Percentiles rank a stretch among this genome's conserved stretches.
These are phyloP conservation scores for Populus pruinosa DNA, from an alignment of 345 rosid species.

Conservation along the genomic window DNA sequence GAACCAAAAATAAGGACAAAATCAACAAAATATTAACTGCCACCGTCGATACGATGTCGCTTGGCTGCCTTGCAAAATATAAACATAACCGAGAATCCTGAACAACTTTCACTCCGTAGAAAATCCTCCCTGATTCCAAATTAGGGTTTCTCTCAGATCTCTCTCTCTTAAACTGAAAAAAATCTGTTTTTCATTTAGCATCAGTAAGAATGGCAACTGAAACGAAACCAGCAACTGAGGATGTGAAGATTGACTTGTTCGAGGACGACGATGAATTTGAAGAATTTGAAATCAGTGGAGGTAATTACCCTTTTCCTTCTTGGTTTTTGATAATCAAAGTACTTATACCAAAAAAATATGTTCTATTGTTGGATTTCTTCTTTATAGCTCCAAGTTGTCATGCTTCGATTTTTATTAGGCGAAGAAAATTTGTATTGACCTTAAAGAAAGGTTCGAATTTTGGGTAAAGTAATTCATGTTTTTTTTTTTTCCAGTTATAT, in stretches of 20 bases:
- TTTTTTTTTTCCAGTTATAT: too few relatives aligned
- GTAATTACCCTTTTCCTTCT: constrained; percentile 13
- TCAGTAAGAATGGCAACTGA: constrained; percentile 51
- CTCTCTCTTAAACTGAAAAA: background rate
- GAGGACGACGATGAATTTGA: constrained; percentile 97
- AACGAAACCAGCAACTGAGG: constrained; percentile 49
- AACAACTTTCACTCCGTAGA: background rate
- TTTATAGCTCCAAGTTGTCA: background rate
- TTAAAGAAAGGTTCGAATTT: background rate
- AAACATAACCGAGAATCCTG: background rate
- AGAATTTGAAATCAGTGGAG: constrained; percentile 69
- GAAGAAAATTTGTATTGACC: background rate
- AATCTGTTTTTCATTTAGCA: background rate
- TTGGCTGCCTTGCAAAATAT: background rate
- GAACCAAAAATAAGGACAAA: too few relatives aligned
- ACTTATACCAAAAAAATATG: background rate
- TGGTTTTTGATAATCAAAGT: background rate
- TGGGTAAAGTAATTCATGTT: background rate
- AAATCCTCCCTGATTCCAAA: background rate
- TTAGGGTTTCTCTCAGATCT: background rate
- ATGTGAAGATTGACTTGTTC: constrained; percentile 79
- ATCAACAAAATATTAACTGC: background rate
- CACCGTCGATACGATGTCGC: background rate
- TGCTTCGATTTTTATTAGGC: background rate
- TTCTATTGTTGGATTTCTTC: background rate